Conservation (phyloP, 192 early-diverging fungal species). For the Coemansia sp. region DNA sequence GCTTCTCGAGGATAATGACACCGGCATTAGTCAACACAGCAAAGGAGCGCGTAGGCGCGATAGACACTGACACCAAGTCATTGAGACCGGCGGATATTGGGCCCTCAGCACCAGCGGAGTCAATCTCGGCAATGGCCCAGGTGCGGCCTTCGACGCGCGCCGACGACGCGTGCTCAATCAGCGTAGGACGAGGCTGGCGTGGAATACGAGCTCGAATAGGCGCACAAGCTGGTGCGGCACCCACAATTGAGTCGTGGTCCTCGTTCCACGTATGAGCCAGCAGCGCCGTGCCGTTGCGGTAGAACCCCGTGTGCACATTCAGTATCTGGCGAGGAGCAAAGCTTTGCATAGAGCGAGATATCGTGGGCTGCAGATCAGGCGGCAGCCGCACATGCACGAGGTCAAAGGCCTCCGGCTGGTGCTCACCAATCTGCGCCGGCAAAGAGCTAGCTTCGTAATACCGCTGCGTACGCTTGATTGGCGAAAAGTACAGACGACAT, state of each 20-base stretch:
- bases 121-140: slow-evolving; percentile 74
- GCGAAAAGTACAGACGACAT: slow-evolving; percentile 74
- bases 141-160: slow-evolving; percentile 76
- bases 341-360: neutral
- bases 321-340: slow-evolving; percentile 26
- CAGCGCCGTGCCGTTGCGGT: slow-evolving; percentile 68
- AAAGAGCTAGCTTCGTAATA: slow-evolving; percentile 26
- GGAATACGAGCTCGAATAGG: slow-evolving; percentile 46
- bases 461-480: slow-evolving; percentile 49
- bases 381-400: slow-evolving; percentile 72
- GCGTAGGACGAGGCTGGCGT: slow-evolving; percentile 33
- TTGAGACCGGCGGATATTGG: slow-evolving; percentile 43
- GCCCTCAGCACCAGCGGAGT: neutral
- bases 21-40: slow-evolving; percentile 79
- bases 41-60: slow-evolving; percentile 62
- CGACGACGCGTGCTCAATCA: slow-evolving; percentile 57
- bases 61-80: slow-evolving; percentile 67
- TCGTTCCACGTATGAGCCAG: slow-evolving; percentile 68
- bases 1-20: slow-evolving; percentile 65
- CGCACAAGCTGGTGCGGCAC: slow-evolving; percentile 66
- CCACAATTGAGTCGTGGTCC: slow-evolving; percentile 69
- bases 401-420: slow-evolving; percentile 61
- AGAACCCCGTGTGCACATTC: slow-evolving; percentile 66
- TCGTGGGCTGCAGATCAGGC: slow-evolving; percentile 36
- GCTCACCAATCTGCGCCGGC: slow-evolving; percentile 1